phyloP scores from a whole-genome alignment of 805 yeast species.

The Hanseniaspora lindneri region DNA sequence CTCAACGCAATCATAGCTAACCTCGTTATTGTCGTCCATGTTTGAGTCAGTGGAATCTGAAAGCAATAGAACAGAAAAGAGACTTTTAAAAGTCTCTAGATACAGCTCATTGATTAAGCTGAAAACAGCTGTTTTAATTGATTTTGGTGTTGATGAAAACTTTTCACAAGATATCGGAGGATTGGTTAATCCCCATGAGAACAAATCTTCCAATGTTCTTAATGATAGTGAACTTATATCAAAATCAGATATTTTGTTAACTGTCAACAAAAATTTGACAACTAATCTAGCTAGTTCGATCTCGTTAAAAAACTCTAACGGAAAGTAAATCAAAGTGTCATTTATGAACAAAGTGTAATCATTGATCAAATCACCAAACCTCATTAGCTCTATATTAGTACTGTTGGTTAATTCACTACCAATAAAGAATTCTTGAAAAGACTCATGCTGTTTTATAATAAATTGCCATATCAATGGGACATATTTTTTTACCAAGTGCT shows the following conservation, averaged over 20 bases:
- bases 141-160: conserved; percentile 41
- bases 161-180: conserved; percentile 66
- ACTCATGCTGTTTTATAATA: conserved; percentile 1
- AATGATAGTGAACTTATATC: conserved; percentile 61
- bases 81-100: conserved; percentile 36
- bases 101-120: conserved; percentile 45
- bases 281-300: conserved; percentile 39
- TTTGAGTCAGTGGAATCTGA: conserved; percentile 59
- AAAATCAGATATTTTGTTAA: conserved; percentile 47
- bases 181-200: conserved; percentile 70
- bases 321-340: conserved; percentile 65
- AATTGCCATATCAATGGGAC: conserved; percentile 1
- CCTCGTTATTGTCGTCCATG: conserved; percentile 36
- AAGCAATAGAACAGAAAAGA: conserved; percentile 57
- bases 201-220: conserved; percentile 67
- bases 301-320: conserved; percentile 28
- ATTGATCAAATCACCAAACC: conserved; percentile 53
- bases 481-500: not conserved
- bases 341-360: conserved; percentile 74
- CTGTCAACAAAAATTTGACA: conserved; percentile 39
- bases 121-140: conserved; percentile 40
- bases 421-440: conserved; percentile 5
- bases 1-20: conserved; percentile 5
- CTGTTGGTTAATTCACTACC: not conserved
- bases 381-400: conserved; percentile 19